Evolutionary conservation across 2,329 filamentous ascomycete genomes (phyloP), one percentile per base, ranked within the genome.

Genomic region (Botrytis paeoniae): DNA sequence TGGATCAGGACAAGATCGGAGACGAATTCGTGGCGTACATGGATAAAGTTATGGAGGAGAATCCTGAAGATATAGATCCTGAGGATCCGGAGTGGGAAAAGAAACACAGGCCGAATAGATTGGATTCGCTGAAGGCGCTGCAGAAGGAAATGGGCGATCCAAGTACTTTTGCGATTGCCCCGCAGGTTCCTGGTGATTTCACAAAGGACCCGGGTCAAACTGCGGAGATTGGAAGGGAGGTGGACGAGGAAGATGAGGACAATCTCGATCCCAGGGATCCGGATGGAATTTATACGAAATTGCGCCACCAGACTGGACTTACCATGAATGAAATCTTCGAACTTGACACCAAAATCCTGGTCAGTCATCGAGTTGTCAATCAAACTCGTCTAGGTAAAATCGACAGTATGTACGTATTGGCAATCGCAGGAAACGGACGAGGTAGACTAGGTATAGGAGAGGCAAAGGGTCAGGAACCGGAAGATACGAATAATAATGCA

Each of bases 361-460:
- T 97, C 64, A 80, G 81, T 7, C 93, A 95, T 80, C 83, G 84
- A 59, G 96, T 99, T 74, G 86, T 89, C 76, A 98, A 99, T 84
- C 95, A 98, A 87, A 98, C 96, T 35, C 93, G 95, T 85, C 89
- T 99, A 83, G 96, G 96, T 81, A 99, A 98, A 87, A 91, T 99
- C 74, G 87, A 88, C 77, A 93, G 91, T 82, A 79, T 87, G 59
- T 97, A 95, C 79, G 86, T 89, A 78, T 84, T 98, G 75, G 90
- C 90, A 59, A 90, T 98, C 77, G 95, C 94, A 9, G 96, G 96
- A 70, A 97, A 98, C 83, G 88, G 89, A 73, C 88, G 96, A 77
- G 96, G 96, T 25, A 87, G 95, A 79, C 83, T 99, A 45, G 96
- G 96, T 18, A 87, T 98, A 74, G 96, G 96, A 73, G 92, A 95